phyloP scores from a whole-genome alignment of 2,329 filamentous ascomycete genomes.

The Fusarium tanahbumbuense region DNA sequence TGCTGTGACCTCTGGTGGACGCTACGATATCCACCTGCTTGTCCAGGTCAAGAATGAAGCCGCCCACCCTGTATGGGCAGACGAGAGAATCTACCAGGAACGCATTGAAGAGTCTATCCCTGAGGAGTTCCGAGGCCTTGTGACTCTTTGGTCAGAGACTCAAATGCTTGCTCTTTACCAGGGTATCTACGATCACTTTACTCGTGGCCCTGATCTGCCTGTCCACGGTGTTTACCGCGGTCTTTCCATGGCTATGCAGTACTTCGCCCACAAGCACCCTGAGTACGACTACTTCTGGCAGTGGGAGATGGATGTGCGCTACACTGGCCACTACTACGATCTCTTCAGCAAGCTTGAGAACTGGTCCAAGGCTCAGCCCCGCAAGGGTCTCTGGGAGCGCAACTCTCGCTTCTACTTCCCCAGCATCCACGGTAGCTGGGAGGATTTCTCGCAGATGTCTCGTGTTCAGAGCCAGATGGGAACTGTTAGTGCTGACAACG shows the following conservation, averaged over 20 bases:
- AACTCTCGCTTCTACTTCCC: conserved; percentile 83
- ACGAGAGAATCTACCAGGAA: conserved; percentile 73
- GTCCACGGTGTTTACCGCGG: conserved; percentile 94
- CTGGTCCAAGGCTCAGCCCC: conserved; percentile 79
- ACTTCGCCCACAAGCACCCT: conserved; percentile 88
- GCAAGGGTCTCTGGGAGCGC: conserved; percentile 85
- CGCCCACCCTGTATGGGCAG: conserved; percentile 80
- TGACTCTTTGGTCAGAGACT: conserved; percentile 91
- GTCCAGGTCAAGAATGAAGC: conserved; percentile 85
- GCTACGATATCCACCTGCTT: conserved; percentile 88
- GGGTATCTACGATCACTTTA: conserved; percentile 82
- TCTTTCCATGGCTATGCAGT: conserved; percentile 93
- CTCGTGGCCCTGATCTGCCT: conserved; percentile 73
- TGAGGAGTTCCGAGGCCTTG: conserved; percentile 87
- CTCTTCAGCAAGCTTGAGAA: conserved; percentile 74
- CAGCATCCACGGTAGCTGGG: conserved; percentile 79
- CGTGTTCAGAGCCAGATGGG: conserved; percentile 80
- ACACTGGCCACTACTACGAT: conserved; percentile 88
- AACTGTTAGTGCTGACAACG: conserved; percentile 71
- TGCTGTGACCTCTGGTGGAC: conserved; percentile 81
- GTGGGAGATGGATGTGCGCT: conserved; percentile 94
- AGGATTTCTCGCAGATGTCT: conserved; percentile 80
- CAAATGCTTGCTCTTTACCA: conserved; percentile 94
- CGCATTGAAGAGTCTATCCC: conserved; percentile 77
- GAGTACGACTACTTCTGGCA: conserved; percentile 95